Conservation (phyloP, 148 eudicot species). For the Vaccinium darrowii region DNA sequence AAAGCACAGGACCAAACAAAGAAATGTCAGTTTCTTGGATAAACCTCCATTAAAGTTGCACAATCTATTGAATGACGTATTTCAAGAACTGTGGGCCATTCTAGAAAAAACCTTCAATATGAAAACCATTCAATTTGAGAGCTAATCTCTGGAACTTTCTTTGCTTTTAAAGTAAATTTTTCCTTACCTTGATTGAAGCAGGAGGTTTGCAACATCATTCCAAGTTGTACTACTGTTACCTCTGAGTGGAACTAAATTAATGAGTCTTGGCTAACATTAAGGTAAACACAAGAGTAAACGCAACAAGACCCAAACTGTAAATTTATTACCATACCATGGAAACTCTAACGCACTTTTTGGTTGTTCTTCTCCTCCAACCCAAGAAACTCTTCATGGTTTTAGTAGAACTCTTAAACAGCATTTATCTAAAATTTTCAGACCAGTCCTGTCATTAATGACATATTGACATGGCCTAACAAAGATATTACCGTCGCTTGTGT, state of each 20-base stretch:
- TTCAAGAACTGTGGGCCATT: not conserved
- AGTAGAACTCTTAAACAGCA: not conserved
- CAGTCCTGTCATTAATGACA: not conserved
- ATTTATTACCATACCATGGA: conserved; percentile 70
- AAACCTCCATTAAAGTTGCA: not conserved
- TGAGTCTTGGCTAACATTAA: not conserved
- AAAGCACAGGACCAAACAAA: not conserved
- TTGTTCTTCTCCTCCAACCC: conserved; percentile 40
- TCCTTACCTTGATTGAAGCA: not conserved
- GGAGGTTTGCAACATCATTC: not conserved
- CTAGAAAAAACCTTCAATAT: not conserved
- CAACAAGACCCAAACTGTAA: not conserved
- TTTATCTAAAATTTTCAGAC: not conserved
- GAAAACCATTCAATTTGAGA: not conserved
- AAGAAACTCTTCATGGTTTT: conserved; percentile 20
- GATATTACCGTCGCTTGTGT: not conserved
- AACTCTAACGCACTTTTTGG: conserved; percentile 36
- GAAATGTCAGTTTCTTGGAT: not conserved
- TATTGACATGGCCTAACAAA: not conserved
- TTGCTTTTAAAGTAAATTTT: not conserved
- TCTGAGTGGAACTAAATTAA: not conserved
- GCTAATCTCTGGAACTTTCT: not conserved
- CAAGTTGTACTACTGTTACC: not conserved
- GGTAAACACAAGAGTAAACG: not conserved
- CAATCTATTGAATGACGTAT: not conserved